These are phyloP conservation scores for Aristolochia californica DNA, from an alignment of 164 flowering plant genomes.

Conservation along the genomic window DNA sequence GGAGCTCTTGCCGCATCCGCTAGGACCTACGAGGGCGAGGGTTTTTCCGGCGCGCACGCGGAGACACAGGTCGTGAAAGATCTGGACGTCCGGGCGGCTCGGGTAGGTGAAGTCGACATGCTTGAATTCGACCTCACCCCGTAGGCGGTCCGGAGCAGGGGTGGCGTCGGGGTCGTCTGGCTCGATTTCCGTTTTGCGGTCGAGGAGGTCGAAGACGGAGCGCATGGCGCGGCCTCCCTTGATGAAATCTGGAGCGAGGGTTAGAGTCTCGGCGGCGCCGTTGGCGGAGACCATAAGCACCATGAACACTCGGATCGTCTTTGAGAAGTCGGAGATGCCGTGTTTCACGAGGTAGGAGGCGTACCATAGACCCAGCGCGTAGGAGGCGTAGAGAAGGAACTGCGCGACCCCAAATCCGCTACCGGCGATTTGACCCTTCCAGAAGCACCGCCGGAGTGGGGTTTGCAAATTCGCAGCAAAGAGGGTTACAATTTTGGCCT, in stretches of 20 bases:
- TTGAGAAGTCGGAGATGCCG: constrained; percentile 94
- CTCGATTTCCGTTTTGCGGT: constrained; percentile 88
- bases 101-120: constrained; percentile 92
- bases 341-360: constrained; percentile 97
- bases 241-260: constrained; percentile 94
- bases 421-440: constrained; percentile 98
- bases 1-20: constrained; percentile 95
- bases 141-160: constrained; percentile 58
- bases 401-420: constrained; percentile 89
- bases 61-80: constrained; percentile 70
- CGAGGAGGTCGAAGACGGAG: constrained; percentile 90
- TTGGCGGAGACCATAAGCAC: constrained; percentile 99
- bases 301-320: constrained; percentile 92
- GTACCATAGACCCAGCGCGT: constrained; percentile 94
- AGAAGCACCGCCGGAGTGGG: constrained; percentile 72
- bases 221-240: constrained; percentile 94
- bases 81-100: constrained; percentile 61
- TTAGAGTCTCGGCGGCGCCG: constrained; percentile 97
- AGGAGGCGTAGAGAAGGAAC: constrained; percentile 80
- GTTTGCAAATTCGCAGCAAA: constrained; percentile 51
- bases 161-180: constrained; percentile 74
- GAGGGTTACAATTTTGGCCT: constrained; percentile 61
- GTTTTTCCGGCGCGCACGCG: constrained; percentile 90
- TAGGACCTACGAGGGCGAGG: constrained; percentile 94
- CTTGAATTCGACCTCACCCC: constrained; percentile 85